Evolutionary conservation across 2,329 filamentous ascomycete species (phyloP).

Genomic region (Phyllosticta capitalensis): DNA sequence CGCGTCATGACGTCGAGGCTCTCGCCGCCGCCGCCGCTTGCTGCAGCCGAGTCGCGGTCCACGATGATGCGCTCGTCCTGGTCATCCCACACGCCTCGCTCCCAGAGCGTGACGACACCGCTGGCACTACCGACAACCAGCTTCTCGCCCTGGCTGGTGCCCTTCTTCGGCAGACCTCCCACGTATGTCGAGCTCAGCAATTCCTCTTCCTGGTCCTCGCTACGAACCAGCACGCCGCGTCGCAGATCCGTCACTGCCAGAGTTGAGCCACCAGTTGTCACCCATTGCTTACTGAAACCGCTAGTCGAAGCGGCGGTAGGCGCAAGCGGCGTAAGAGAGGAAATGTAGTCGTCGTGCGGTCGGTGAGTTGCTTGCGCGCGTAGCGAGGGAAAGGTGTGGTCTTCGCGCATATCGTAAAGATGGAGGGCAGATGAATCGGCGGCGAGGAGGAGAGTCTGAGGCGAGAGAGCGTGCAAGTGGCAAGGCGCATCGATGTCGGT

Average conservation of each 20-base stretch:
- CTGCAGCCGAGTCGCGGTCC: conserved; percentile 33
- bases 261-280: conserved; percentile 86
- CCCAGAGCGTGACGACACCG: conserved; percentile 86
- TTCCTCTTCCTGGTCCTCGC: conserved; percentile 92
- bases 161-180: conserved; percentile 61
- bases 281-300: conserved; percentile 88
- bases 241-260: conserved; percentile 83
- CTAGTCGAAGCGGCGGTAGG: conserved; percentile 72
- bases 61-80: conserved; percentile 83
- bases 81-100: conserved; percentile 89
- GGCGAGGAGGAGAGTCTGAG: conserved; percentile 77
- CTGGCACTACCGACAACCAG: conserved; percentile 68
- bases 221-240: conserved; percentile 74
- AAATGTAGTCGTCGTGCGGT: conserved; percentile 89
- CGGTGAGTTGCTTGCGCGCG: conserved; percentile 66
- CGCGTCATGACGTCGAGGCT: conserved; percentile 69
- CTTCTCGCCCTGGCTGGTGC: conserved; percentile 61
- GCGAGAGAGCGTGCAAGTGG: conserved; percentile 72
- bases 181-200: conserved; percentile 74
- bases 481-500: conserved; percentile 60
- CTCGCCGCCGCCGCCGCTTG: conserved; percentile 54
- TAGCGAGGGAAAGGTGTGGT: conserved; percentile 43
- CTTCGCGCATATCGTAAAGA: conserved; percentile 68
- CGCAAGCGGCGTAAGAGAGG: conserved; percentile 74
- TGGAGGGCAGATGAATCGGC: conserved; percentile 87